A percentile compares a stretch with the other conserved stretches of the same genome.
Evolutionary conservation across 2,329 filamentous ascomycete genomes (phyloP).

Genomic region (Venturia asperata): DNA sequence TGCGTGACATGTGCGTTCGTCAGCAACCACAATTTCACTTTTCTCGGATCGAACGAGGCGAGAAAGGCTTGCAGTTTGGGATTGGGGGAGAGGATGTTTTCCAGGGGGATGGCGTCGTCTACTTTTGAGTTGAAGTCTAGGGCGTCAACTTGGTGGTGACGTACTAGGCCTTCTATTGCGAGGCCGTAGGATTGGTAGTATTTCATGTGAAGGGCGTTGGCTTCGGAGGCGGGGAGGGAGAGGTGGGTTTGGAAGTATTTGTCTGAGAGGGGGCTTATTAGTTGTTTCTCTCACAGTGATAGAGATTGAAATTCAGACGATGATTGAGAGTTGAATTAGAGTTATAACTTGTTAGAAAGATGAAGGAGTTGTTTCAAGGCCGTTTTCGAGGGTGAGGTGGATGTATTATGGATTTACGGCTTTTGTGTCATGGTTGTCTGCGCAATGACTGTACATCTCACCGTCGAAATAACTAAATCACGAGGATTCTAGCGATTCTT

Average conservation of each 20-base stretch:
- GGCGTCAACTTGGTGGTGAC: conserved; percentile 90
- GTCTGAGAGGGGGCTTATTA: conserved; percentile 34
- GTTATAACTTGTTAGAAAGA: background rate
- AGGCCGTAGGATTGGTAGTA: conserved; percentile 96
- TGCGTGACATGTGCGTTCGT: conserved; percentile 95
- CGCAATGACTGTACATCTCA: too few relatives aligned
- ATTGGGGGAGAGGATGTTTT: conserved; percentile 74
- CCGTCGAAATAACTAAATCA: too few relatives aligned
- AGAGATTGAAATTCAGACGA: background rate
- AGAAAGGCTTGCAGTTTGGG: conserved; percentile 67
- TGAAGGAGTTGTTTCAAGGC: background rate
- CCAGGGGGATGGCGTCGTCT: conserved; percentile 86
- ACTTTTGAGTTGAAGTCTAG: conserved; percentile 92
- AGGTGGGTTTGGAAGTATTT: conserved; percentile 62
- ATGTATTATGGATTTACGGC: background rate
- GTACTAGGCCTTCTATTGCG: conserved; percentile 90
- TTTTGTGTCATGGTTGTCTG: too few relatives aligned
- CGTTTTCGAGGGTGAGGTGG: background rate
- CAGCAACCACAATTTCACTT: conserved; percentile 86
- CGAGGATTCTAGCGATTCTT: too few relatives aligned
- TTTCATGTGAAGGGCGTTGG: conserved; percentile 75
- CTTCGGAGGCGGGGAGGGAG: conserved; percentile 65
- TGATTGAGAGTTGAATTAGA: background rate
- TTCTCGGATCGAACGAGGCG: conserved; percentile 71
- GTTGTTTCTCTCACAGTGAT: background rate